phyloP scores from a whole-genome alignment of 495 filamentous ascomycete species.

The Ascobolus immersus region DNA sequence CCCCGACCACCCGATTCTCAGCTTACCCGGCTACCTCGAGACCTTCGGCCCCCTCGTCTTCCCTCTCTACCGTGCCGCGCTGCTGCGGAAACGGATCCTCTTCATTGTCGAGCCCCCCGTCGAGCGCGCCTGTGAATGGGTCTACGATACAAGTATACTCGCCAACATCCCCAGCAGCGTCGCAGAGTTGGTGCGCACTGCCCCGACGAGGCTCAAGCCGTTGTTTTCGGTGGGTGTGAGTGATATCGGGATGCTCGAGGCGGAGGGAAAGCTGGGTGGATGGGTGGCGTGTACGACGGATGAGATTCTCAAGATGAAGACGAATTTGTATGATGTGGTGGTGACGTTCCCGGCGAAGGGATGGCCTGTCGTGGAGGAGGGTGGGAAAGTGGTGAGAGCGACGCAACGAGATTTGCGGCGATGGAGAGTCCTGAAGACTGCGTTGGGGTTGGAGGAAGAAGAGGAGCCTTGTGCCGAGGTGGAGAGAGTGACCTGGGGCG shows the following conservation, averaged over 20 bases:
- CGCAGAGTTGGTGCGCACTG: constrained; percentile 32
- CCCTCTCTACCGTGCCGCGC: constrained; percentile 66
- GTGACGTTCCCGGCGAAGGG: constrained; percentile 48
- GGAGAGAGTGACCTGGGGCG: constrained; percentile 48
- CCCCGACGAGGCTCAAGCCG: constrained; percentile 43
- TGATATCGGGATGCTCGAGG: constrained; percentile 57
- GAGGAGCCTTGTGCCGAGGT: constrained; percentile 12
- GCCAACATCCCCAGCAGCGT: constrained; percentile 43
- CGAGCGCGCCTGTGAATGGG: constrained; percentile 61
- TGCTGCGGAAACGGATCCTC: constrained; percentile 68
- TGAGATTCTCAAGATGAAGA: constrained; percentile 63
- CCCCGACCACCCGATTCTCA: constrained; percentile 62
- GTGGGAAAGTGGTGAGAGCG: constrained; percentile 43
- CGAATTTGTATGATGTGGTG: constrained; percentile 62
- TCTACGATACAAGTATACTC: constrained; percentile 80
- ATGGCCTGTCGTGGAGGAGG: constrained; percentile 53
- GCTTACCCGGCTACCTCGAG: constrained; percentile 47
- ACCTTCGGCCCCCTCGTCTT: constrained; percentile 76
- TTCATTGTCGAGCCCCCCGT: constrained; percentile 68
- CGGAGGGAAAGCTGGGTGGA: constrained; percentile 34
- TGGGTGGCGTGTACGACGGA: constrained; percentile 95
- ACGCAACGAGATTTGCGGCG: constrained; percentile 74
- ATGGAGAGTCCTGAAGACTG: constrained; percentile 32
- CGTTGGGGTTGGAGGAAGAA: constrained; percentile 1
- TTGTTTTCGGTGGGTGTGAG: constrained; percentile 80